Percentiles rank a stretch among this genome's conserved stretches.
Evolutionary conservation across 208 protist genomes (phyloP).

Genomic region (Crithidia acanthocephali): DNA sequence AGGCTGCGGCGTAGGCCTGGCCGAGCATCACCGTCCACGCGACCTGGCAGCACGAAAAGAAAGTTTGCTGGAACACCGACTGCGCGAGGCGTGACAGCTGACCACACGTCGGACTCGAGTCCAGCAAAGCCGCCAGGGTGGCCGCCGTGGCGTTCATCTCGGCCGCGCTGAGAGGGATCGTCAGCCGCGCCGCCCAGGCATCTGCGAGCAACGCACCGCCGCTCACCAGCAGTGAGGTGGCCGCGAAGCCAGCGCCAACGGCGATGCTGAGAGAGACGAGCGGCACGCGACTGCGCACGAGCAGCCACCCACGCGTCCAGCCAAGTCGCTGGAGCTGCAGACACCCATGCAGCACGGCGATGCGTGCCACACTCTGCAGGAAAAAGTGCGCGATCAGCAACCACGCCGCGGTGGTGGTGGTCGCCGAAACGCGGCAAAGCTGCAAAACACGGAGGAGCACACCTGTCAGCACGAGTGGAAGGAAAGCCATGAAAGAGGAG

Average conservation of each 20-base stretch:
- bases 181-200: constrained; percentile 18
- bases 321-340: constrained; percentile 39
- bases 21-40: constrained; percentile 71
- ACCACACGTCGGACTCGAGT: constrained; percentile 36
- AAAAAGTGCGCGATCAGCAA: constrained; percentile 38
- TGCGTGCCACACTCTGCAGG: constrained; percentile 28
- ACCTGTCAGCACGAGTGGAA: constrained; percentile 18
- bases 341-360: constrained; percentile 28
- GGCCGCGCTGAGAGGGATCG: not conserved
- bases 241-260: constrained; percentile 57
- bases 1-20: constrained; percentile 45
- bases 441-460: constrained; percentile 9
- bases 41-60: constrained; percentile 55
- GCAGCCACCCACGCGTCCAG: constrained; percentile 32
- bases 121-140: not conserved
- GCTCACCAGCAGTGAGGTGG: constrained; percentile 40
- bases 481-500: constrained; percentile 16
- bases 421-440: constrained; percentile 3
- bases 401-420: constrained; percentile 1
- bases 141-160: not conserved
- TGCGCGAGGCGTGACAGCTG: constrained; percentile 59
- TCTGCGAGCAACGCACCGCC: constrained; percentile 49
- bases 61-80: constrained; percentile 46
- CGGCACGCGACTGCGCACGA: constrained; percentile 48
- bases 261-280: constrained; percentile 49